phyloP scores from a whole-genome alignment of 2,329 filamentous ascomycete genomes.

The Aspergillus tanneri region DNA sequence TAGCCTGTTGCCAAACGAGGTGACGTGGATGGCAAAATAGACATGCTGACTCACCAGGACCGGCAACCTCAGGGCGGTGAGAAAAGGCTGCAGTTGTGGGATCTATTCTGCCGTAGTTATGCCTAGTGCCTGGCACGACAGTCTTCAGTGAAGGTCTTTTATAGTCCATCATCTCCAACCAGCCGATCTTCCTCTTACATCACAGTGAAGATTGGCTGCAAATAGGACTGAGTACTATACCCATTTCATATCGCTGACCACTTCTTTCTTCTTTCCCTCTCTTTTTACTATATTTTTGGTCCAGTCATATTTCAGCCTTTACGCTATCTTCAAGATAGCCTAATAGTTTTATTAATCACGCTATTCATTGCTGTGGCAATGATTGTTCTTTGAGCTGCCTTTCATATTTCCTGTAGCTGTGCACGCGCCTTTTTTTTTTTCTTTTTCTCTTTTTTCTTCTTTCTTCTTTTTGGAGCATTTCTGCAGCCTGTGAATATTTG shows the following conservation, averaged over 20 bases:
- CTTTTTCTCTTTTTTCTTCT: background rate
- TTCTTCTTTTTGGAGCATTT: background rate
- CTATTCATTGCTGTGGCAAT: background rate
- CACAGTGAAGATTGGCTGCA: background rate
- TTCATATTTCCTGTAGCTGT: no score
- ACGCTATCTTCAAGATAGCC: background rate
- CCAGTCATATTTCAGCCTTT: background rate
- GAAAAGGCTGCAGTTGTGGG: slow-evolving; percentile 1
- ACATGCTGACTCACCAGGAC: background rate
- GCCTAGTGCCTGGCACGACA: no score
- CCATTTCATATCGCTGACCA: no score
- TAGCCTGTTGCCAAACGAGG: no score
- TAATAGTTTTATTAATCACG: background rate
- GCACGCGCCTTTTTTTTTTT: background rate
- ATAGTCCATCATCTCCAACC: background rate
- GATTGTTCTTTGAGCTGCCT: no score
- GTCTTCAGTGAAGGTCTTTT: no score
- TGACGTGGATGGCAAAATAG: slow-evolving; percentile 10
- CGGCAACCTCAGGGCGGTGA: slow-evolving; percentile 2
- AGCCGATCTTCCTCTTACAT: background rate
- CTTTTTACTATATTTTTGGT: background rate
- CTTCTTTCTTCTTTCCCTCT: no score
- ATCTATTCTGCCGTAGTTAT: slow-evolving; percentile 5
- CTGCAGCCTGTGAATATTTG: background rate
- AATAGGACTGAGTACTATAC: no score